Percentiles rank a stretch among this genome's conserved stretches.
Conservation (phyloP, 2,329 filamentous ascomycete species). For the Dendryphion nanum region DNA sequence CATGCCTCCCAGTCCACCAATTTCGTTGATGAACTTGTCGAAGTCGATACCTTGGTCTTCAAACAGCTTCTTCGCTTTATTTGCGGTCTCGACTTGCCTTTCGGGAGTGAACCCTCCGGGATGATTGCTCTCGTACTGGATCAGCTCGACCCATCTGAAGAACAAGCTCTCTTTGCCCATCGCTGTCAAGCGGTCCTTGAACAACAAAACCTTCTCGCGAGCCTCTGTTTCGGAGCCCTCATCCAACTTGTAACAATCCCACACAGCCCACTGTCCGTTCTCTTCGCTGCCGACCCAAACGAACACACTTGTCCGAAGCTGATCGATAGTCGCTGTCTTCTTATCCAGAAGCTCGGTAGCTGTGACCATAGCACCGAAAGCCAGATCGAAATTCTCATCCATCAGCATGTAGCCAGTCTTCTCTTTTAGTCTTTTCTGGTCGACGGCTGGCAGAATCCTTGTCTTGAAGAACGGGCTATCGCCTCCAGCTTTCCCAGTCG, state of each 20-base stretch:
- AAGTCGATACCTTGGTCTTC: slow-evolving; percentile 75
- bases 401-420: slow-evolving; percentile 90
- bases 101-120: slow-evolving; percentile 77
- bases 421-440: slow-evolving; percentile 62
- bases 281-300: slow-evolving; percentile 30
- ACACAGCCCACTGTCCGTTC: slow-evolving; percentile 67
- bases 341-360: slow-evolving; percentile 69
- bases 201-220: slow-evolving; percentile 72
- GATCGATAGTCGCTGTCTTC: slow-evolving; percentile 59
- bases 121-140: slow-evolving; percentile 80
- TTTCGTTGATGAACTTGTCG: slow-evolving; percentile 72
- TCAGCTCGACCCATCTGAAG: slow-evolving; percentile 88
- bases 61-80: slow-evolving; percentile 75
- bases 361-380: slow-evolving; percentile 76
- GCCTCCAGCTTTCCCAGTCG: slow-evolving; percentile 48
- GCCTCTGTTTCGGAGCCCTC: slow-evolving; percentile 58
- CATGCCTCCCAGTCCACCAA: slow-evolving; percentile 60
- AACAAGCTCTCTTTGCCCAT: slow-evolving; percentile 87
- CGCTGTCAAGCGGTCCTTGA: slow-evolving; percentile 71
- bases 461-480: slow-evolving; percentile 58
- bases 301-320: slow-evolving; percentile 66
- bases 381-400: slow-evolving; percentile 81
- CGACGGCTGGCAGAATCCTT: slow-evolving; percentile 67
- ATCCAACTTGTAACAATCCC: slow-evolving; percentile 58
- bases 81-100: slow-evolving; percentile 68